Conservation (phyloP, 495 filamentous ascomycete genomes). For the Oidiodendron maius region DNA sequence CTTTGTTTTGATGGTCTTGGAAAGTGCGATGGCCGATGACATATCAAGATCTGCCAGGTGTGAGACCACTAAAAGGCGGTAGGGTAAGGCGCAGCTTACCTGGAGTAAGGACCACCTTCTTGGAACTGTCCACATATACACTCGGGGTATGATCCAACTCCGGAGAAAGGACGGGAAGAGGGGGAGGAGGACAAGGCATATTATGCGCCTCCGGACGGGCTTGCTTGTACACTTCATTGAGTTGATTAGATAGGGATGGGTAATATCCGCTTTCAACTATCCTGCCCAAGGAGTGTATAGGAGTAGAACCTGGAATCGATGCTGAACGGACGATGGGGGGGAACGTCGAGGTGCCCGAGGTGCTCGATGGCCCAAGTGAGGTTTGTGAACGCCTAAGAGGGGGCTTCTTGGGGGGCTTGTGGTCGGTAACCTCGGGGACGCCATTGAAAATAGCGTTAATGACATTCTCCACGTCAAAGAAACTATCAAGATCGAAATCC, state of each 20-base stretch:
- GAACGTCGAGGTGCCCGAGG: background rate
- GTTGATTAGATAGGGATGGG: background rate
- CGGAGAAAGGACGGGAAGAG: background rate
- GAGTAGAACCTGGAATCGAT: background rate
- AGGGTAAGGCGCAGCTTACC: background rate
- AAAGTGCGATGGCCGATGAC: constrained; percentile 1
- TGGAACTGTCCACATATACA: background rate
- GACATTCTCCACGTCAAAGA: background rate
- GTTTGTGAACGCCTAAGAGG: background rate
- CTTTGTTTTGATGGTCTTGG: background rate
- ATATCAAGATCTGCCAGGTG: background rate
- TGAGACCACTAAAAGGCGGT: background rate
- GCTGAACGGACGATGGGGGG: background rate
- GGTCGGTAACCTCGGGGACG: background rate
- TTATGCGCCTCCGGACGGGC: background rate
- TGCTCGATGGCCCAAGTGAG: background rate
- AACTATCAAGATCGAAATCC: constrained; percentile 1
- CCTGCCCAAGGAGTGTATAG: background rate
- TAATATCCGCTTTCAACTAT: background rate
- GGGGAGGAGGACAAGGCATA: too few species aligned
- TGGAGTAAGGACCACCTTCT: background rate
- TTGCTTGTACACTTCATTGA: background rate
- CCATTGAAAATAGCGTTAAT: background rate
- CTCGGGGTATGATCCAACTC: background rate
- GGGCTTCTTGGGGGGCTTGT: background rate